These are phyloP conservation scores for Trichoderma hamatum DNA, from an alignment of 2,329 filamentous ascomycete species.

Conservation along the genomic window DNA sequence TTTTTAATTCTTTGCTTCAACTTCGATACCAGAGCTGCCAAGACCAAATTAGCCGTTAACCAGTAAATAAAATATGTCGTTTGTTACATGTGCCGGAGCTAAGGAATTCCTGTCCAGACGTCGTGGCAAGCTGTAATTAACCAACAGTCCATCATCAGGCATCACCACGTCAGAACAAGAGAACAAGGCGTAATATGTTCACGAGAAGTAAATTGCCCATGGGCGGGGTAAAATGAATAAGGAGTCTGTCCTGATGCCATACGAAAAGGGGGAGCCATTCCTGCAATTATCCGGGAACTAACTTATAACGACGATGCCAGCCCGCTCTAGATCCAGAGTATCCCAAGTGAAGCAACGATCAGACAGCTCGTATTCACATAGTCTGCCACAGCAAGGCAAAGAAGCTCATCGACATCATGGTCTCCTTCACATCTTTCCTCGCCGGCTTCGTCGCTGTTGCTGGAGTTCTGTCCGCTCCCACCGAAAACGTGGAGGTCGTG, in stretches of 20 bases:
- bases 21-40: not conserved
- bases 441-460: slow-evolving; percentile 9
- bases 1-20: not conserved
- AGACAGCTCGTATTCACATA: not conserved
- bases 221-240: slow-evolving; percentile 11
- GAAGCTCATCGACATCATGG: slow-evolving; percentile 4
- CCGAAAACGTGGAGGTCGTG: not conserved
- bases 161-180: slow-evolving; percentile 9
- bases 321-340: not conserved
- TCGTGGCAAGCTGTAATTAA: not conserved
- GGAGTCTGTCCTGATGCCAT: not conserved
- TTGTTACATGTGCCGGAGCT: slow-evolving; percentile 3
- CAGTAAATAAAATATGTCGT: not conserved
- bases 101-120: not conserved
- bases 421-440: slow-evolving; percentile 16
- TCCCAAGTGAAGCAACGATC: not conserved
- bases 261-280: not conserved
- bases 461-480: slow-evolving; percentile 16
- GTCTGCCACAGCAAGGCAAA: not conserved
- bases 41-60: slow-evolving; percentile 23
- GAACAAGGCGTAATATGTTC: not conserved
- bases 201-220: not conserved
- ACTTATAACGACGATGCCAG: not conserved
- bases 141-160: not conserved
- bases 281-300: slow-evolving; percentile 7